Conservation (phyloP, 2,329 filamentous ascomycete genomes). For the Corynespora cassiicola region DNA sequence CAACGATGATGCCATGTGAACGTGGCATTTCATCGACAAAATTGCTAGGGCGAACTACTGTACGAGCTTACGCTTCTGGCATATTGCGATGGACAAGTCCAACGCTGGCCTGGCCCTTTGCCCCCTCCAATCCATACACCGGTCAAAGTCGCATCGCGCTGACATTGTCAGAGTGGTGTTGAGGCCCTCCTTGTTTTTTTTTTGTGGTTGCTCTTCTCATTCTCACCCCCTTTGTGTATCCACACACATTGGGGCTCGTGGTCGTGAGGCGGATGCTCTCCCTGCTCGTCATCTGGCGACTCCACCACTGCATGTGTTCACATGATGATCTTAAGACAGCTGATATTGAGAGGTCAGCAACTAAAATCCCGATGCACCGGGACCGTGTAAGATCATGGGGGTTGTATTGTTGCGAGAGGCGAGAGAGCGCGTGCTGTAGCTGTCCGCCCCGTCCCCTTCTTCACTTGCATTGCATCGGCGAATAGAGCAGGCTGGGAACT, state of each 20-base stretch:
- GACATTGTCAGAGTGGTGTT: not conserved
- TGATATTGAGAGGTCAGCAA: constrained; percentile 13
- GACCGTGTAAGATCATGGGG: constrained; percentile 6
- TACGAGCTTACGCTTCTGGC: constrained; percentile 1
- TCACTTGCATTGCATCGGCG: constrained; percentile 12
- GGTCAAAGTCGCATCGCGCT: not conserved
- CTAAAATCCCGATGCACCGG: constrained; percentile 6
- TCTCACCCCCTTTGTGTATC: constrained; percentile 2
- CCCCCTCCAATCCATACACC: not conserved
- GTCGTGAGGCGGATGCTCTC: constrained; percentile 1
- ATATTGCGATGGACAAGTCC: constrained; percentile 12
- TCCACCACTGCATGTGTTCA: constrained; percentile 8
- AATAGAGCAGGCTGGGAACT: constrained; percentile 8
- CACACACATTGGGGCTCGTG: constrained; percentile 3
- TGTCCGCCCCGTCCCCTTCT: too few relatives aligned
- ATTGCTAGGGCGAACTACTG: constrained; percentile 16
- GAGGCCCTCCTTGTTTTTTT: not conserved
- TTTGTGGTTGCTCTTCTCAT: constrained; percentile 2
- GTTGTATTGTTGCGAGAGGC: constrained; percentile 5
- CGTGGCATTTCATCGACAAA: constrained; percentile 11
- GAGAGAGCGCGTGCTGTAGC: constrained; percentile 6
- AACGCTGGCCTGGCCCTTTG: constrained; percentile 2
- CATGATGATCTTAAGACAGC: constrained; percentile 17
- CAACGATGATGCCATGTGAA: constrained; percentile 19
- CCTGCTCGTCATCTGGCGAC: constrained; percentile 4